phyloP scores from a whole-genome alignment of 2,329 filamentous ascomycete genomes.

The Acarospora socialis region DNA sequence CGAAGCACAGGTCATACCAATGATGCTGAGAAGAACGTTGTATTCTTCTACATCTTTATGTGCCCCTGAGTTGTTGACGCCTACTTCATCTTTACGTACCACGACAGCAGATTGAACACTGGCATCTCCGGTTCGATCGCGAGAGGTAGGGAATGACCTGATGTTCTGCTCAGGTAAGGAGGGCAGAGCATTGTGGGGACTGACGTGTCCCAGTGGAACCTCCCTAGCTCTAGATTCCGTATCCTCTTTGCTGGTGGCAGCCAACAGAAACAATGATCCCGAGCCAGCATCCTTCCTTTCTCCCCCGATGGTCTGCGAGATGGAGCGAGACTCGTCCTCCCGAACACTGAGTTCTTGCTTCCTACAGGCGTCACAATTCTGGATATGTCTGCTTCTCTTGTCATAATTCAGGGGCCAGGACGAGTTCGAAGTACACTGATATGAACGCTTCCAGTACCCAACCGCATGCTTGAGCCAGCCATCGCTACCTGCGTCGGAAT shows the following conservation, averaged over 20 bases:
- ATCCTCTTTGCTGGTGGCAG: not conserved
- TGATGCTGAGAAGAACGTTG: constrained; percentile 34
- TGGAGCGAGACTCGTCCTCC: constrained; percentile 11
- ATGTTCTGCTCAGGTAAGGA: too few relatives aligned
- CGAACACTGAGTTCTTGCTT: constrained; percentile 22
- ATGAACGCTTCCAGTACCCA: too few relatives aligned
- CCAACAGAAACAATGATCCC: too few relatives aligned
- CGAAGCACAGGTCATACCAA: constrained; percentile 60
- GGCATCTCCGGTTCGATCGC: not conserved
- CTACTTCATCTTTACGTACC: not conserved
- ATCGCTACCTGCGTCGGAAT: constrained; percentile 13
- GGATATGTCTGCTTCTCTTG: constrained; percentile 27
- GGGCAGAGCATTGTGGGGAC: too few relatives aligned
- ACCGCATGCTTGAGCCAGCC: constrained; percentile 19
- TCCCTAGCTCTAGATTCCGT: too few relatives aligned
- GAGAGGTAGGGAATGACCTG: too few relatives aligned
- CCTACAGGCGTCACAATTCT: constrained; percentile 37
- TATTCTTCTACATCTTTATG: constrained; percentile 13
- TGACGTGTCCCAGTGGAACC: too few relatives aligned
- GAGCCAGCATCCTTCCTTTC: not conserved
- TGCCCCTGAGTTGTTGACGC: constrained; percentile 6
- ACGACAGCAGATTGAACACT: not conserved
- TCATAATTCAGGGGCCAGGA: constrained; percentile 9
- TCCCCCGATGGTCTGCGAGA: constrained; percentile 4
- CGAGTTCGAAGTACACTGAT: constrained; percentile 14